Percentiles rank a stretch among this genome's conserved stretches.
Evolutionary conservation across 805 yeast genomes (phyloP).

Genomic region (Kregervanrija fluxuum): DNA sequence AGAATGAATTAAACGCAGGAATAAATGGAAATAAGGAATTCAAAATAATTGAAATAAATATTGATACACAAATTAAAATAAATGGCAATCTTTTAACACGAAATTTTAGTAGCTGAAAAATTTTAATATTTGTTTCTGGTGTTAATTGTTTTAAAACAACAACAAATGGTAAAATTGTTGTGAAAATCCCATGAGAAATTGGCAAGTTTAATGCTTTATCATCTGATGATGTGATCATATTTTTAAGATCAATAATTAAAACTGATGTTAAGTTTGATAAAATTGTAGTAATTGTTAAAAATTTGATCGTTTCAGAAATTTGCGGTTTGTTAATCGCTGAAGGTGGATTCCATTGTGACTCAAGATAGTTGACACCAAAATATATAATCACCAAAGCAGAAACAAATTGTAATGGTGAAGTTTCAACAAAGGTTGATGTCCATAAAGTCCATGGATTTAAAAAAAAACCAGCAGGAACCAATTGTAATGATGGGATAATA

Average conservation of each 20-base stretch:
- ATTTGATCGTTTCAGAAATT: slow-evolving; percentile 38
- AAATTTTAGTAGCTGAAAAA: slow-evolving; percentile 29
- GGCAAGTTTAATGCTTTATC: slow-evolving; percentile 35
- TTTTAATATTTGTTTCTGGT: slow-evolving; percentile 48
- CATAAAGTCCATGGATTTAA: slow-evolving; percentile 59
- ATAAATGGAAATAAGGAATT: slow-evolving; percentile 41
- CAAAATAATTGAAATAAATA: slow-evolving; percentile 30
- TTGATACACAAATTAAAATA: slow-evolving; percentile 9
- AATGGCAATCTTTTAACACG: slow-evolving; percentile 15
- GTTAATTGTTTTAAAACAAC: slow-evolving; percentile 52
- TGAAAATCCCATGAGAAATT: slow-evolving; percentile 41
- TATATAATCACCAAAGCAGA: slow-evolving; percentile 32
- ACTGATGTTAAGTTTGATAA: slow-evolving; percentile 50
- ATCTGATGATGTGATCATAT: slow-evolving; percentile 32
- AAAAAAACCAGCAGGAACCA: slow-evolving; percentile 52
- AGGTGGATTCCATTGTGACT: slow-evolving; percentile 38
- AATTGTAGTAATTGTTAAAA: slow-evolving; percentile 46
- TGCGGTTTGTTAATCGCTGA: slow-evolving; percentile 11
- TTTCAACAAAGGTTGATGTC: slow-evolving; percentile 60
- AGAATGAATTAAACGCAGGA: slow-evolving; percentile 52
- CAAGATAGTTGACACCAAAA: slow-evolving; percentile 39
- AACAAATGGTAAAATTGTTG: slow-evolving; percentile 45
- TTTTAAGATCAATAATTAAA: slow-evolving; percentile 17
- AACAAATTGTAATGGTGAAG: slow-evolving; percentile 37
- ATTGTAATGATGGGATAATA: slow-evolving; percentile 46